These are phyloP conservation scores for Vitis vinifera DNA, from an alignment of 164 flowering plant genomes.

Conservation along the genomic window DNA sequence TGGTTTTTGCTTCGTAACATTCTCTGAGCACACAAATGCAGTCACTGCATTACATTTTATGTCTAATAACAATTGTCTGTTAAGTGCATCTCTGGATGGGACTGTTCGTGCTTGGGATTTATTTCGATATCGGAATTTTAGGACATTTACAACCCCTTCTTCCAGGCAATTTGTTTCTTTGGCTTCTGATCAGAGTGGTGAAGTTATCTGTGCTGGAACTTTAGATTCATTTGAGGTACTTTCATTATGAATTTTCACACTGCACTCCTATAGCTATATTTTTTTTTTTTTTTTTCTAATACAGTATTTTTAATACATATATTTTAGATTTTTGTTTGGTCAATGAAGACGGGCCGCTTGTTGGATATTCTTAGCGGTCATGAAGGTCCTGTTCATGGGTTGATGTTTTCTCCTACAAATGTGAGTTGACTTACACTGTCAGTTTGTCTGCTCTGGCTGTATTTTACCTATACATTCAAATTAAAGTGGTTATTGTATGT, in stretches of 20 bases:
- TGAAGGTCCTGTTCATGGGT: slow-evolving; percentile 97
- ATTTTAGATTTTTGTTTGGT: slow-evolving; percentile 91
- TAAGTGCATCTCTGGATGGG: slow-evolving; percentile 98
- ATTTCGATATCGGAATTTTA: slow-evolving; percentile 90
- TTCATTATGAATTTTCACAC: background rate
- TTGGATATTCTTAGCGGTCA: slow-evolving; percentile 94
- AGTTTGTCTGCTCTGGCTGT: too few relatives aligned
- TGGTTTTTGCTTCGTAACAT: slow-evolving; percentile 90
- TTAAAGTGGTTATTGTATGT: background rate
- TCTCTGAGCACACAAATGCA: slow-evolving; percentile 93
- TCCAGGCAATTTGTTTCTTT: slow-evolving; percentile 93
- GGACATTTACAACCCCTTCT: slow-evolving; percentile 88
- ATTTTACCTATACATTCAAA: too few relatives aligned
- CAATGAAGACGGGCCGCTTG: slow-evolving; percentile 97
- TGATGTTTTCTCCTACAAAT: slow-evolving; percentile 89
- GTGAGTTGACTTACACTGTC: slow-evolving; percentile 41
- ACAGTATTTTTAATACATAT: background rate
- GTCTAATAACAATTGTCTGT: slow-evolving; percentile 72
- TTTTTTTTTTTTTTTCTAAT: slow-evolving; percentile 14
- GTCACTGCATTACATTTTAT: slow-evolving; percentile 94
- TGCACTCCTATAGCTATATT: background rate
- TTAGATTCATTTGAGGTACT: slow-evolving; percentile 93
- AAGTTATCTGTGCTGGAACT: slow-evolving; percentile 98
- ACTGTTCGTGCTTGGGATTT: slow-evolving; percentile 99
- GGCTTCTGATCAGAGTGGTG: slow-evolving; percentile 96